These are phyloP conservation scores for Zarea fungicola DNA, from an alignment of 2,329 filamentous ascomycete genomes.

Conservation along the genomic window DNA sequence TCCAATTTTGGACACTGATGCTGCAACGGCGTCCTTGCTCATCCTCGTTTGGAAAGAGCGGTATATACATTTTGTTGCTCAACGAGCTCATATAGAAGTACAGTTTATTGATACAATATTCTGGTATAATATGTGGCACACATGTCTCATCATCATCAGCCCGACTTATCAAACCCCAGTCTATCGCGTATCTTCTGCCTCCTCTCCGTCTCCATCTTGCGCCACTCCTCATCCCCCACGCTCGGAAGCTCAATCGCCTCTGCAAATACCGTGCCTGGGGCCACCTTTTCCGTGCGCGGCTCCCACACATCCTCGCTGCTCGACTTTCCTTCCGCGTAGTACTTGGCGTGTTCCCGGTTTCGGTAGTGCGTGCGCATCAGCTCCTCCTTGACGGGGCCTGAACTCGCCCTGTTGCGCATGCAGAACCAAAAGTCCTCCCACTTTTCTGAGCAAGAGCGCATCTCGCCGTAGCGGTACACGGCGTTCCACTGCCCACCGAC, in stretches of 20 bases:
- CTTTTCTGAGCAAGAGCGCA: conserved; percentile 73
- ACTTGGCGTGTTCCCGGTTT: conserved; percentile 59
- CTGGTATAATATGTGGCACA: background rate
- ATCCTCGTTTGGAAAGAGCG: background rate
- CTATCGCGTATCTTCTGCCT: conserved; percentile 31
- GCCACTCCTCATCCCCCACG: conserved; percentile 40
- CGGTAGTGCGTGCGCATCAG: conserved; percentile 64
- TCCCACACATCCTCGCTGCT: conserved; percentile 93
- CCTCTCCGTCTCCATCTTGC: conserved; percentile 28
- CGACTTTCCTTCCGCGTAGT: conserved; percentile 56
- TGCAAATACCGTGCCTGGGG: conserved; percentile 41
- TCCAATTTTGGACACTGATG: no score
- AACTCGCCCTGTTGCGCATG: conserved; percentile 72
- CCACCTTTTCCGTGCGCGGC: conserved; percentile 58
- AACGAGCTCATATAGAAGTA: background rate
- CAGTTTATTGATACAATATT: conserved; percentile 1
- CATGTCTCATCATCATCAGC: background rate
- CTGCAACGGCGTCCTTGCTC: no score
- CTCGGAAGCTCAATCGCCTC: conserved; percentile 33
- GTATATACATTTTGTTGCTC: background rate
- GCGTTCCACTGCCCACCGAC: conserved; percentile 87
- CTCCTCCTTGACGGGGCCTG: conserved; percentile 53
- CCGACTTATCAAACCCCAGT: conserved; percentile 23
- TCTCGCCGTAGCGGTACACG: conserved; percentile 77
- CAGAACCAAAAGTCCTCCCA: conserved; percentile 98